Evolutionary conservation across 2,329 filamentous ascomycete genomes (phyloP).

Genomic region (Botryotinia calthae): DNA sequence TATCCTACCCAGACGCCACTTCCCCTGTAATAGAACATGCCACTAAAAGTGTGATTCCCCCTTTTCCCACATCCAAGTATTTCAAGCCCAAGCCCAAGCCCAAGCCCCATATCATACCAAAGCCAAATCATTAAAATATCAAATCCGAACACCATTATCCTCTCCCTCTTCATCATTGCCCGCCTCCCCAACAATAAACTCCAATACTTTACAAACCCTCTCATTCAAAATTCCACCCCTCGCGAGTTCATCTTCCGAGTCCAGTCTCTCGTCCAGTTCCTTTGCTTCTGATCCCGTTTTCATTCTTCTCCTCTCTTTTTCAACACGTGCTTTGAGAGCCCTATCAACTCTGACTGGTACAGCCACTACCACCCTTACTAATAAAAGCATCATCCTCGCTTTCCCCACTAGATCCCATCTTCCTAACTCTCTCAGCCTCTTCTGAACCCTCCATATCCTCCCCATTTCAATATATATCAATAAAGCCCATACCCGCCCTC

Average conservation of each 20-base stretch:
- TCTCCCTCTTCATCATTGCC: constrained; percentile 42
- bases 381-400: constrained; percentile 41
- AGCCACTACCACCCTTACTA: constrained; percentile 42
- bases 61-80: neutral
- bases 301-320: constrained; percentile 41
- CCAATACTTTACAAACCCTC: constrained; percentile 41
- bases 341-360: constrained; percentile 43
- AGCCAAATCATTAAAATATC: neutral
- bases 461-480: constrained; percentile 43
- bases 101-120: neutral
- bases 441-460: constrained; percentile 42
- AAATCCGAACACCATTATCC: constrained; percentile 27
- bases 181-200: constrained; percentile 43
- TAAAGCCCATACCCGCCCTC: constrained; percentile 42
- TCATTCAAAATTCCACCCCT: constrained; percentile 42
- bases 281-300: constrained; percentile 40
- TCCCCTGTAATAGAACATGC: neutral
- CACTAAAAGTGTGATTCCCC: neutral
- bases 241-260: constrained; percentile 31
- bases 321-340: constrained; percentile 40
- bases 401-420: constrained; percentile 42
- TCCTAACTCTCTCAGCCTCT: constrained; percentile 40
- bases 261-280: constrained; percentile 28
- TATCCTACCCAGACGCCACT: constrained; percentile 2
- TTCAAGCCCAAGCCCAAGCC: neutral